These are phyloP conservation scores for Populus alba DNA, from an alignment of 345 rosid species.

Conservation along the genomic window DNA sequence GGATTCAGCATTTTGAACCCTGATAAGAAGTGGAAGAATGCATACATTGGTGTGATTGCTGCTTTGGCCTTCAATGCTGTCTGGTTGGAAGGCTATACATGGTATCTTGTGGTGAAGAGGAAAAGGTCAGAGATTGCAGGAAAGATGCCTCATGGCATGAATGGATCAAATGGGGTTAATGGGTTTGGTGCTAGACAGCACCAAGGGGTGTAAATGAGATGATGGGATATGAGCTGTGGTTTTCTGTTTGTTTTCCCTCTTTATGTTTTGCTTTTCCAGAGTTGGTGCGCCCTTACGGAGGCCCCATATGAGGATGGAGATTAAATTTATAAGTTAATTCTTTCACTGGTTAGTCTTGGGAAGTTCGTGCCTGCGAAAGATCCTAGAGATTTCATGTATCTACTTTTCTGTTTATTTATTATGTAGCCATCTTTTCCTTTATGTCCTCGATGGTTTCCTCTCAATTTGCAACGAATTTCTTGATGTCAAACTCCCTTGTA, in stretches of 20 bases:
- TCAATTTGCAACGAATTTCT: background rate
- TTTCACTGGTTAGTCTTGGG: conserved; percentile 11
- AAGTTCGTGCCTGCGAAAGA: background rate
- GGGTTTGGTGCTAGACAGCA: conserved; percentile 21
- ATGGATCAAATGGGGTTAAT: conserved; percentile 34
- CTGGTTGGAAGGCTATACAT: conserved; percentile 43
- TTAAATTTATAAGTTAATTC: no score
- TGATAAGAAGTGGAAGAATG: conserved; percentile 65
- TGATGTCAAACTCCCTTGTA: background rate
- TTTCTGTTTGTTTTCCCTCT: background rate
- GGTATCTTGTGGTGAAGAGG: conserved; percentile 44
- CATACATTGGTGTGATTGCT: conserved; percentile 49
- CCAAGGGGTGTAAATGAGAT: background rate
- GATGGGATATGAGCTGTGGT: background rate
- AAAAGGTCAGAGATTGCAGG: conserved; percentile 34
- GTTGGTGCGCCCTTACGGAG: background rate
- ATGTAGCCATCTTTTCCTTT: background rate
- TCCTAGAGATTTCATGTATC: background rate
- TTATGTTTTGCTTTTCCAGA: background rate
- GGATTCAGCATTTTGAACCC: conserved; percentile 71
- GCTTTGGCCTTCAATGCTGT: conserved; percentile 37
- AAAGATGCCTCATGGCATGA: conserved; percentile 23
- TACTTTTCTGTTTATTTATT: background rate
- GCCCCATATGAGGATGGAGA: background rate
- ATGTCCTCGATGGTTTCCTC: background rate